phyloP scores from a whole-genome alignment of 371 early-diverging fungal species.

The Paramicrosporidium saccamoebae region DNA sequence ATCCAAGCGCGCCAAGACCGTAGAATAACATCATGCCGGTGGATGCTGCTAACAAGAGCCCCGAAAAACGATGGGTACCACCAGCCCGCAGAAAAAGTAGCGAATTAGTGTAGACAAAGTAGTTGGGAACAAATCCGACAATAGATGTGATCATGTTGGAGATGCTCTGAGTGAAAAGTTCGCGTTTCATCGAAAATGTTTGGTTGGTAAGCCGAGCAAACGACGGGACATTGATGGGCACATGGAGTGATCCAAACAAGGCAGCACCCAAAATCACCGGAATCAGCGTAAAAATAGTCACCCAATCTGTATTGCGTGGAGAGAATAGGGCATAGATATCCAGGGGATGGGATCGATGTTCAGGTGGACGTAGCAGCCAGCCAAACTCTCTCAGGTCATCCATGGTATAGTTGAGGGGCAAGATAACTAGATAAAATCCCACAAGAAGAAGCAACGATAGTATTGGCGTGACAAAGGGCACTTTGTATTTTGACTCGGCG shows the following conservation, averaged over 20 bases:
- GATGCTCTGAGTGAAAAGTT: constrained; percentile 70
- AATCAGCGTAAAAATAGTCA: constrained; percentile 24
- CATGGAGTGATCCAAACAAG: constrained; percentile 81
- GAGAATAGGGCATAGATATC: constrained; percentile 48
- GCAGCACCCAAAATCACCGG: constrained; percentile 70
- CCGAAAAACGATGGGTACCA: constrained; percentile 53
- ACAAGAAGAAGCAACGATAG: too few relatives aligned
- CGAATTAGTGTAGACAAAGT: constrained; percentile 60
- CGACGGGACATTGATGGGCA: constrained; percentile 72
- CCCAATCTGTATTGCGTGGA: constrained; percentile 30
- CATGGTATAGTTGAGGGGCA: constrained; percentile 17
- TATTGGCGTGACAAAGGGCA: constrained; percentile 28
- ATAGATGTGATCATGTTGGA: constrained; percentile 47
- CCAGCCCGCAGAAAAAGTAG: constrained; percentile 64
- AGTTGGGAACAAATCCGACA: constrained; percentile 46
- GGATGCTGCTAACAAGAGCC: constrained; percentile 35
- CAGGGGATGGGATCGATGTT: constrained; percentile 35
- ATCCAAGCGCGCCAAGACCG: constrained; percentile 51
- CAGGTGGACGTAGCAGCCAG: constrained; percentile 55
- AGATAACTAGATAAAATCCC: constrained; percentile 26
- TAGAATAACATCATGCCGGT: constrained; percentile 39
- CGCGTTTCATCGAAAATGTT: constrained; percentile 55
- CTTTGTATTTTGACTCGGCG: too few relatives aligned
- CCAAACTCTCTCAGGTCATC: constrained; percentile 24
- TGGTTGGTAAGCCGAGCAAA: constrained; percentile 61